Evolutionary conservation across 1,284 basidiomycete species (phyloP), one percentile per base, ranked within the genome.

Genomic region (Boletellus deceptivus): DNA sequence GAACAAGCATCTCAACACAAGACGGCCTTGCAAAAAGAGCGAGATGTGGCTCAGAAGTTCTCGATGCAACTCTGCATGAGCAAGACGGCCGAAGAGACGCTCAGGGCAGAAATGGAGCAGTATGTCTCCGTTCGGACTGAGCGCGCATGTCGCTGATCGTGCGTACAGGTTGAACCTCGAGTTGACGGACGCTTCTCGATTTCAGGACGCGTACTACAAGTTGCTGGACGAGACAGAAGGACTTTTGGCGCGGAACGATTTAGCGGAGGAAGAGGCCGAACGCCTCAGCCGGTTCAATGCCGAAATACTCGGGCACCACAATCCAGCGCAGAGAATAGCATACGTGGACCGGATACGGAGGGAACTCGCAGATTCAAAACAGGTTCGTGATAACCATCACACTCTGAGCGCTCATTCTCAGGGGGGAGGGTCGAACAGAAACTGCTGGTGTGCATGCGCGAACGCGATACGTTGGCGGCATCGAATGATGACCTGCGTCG

Each of bases 231-330:
- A 89, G 61, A 78, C 89, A 37, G 77, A 76, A 24, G 71, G 75
- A 3, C 74, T 90, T 14, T 68, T 86, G 22, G 76, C 82, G 13
- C 76, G 83, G n/a, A 89, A 89, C 53, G 75, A 82, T 35, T 71
- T 90, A 34, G 89, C 86, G 8, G 85, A 91, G 60, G 81, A 82
- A 34, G 88, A 91, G 62, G 80, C 85, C 0, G 69, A 76, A 37
- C 73, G 73, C 16, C 74, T 91, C 31, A 83, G 84, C 62, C 77
- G 73, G 60, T 86, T 89, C 71, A 91, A 91, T 55, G 87, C 87
- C 1, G 80, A 89, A 63, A 88, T 90, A 49, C 68, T 90, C 17
- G 78, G 84, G 0, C 87, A 89, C 61, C 75, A 78, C 27, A 89
- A 89, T 62, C 85, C 86, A 6, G 80, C 83, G 1, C 87, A 89